Evolutionary conservation across 2,329 filamentous ascomycete genomes (phyloP).

Genomic region (Exophiala xenobiotica): DNA sequence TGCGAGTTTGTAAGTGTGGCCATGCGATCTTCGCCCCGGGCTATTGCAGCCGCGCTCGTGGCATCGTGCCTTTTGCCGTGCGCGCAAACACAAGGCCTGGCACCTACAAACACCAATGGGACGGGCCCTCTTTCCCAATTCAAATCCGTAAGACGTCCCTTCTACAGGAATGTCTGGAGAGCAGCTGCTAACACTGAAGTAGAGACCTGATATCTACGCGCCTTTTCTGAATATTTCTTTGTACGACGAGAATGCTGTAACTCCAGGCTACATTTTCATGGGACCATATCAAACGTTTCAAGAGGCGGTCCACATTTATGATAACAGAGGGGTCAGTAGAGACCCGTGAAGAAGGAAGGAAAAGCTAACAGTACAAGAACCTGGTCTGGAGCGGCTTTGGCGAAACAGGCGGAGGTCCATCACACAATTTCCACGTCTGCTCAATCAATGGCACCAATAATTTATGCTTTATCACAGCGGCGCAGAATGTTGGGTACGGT

Average conservation of each 20-base stretch:
- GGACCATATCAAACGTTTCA: conserved; percentile 52
- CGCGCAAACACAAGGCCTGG: conserved; percentile 14
- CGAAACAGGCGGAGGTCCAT: conserved; percentile 48
- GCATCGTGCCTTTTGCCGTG: conserved; percentile 3
- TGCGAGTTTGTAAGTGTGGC: too few relatives aligned
- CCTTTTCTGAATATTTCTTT: conserved; percentile 38
- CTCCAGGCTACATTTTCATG: conserved; percentile 53
- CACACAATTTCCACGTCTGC: conserved; percentile 51
- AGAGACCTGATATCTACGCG: conserved; percentile 44
- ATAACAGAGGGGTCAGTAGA: conserved; percentile 46
- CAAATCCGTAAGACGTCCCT: conserved; percentile 17
- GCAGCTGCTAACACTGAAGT: conserved; percentile 3
- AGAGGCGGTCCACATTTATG: conserved; percentile 53
- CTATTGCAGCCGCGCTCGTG: conserved; percentile 1
- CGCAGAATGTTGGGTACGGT: conserved; percentile 53
- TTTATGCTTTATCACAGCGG: conserved; percentile 53
- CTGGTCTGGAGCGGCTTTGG: conserved; percentile 54
- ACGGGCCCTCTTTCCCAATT: conserved; percentile 25
- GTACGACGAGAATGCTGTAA: conserved; percentile 34
- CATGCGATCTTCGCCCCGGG: background rate
- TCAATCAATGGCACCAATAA: conserved; percentile 49
- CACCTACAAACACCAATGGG: conserved; percentile 12
- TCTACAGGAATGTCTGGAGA: background rate
- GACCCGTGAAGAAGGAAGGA: background rate
- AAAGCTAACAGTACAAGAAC: conserved; percentile 35